Base-by-base conservation (phyloP, 2,329 filamentous ascomycete genomes). In the Talaromyces verruculosus region DNA sequence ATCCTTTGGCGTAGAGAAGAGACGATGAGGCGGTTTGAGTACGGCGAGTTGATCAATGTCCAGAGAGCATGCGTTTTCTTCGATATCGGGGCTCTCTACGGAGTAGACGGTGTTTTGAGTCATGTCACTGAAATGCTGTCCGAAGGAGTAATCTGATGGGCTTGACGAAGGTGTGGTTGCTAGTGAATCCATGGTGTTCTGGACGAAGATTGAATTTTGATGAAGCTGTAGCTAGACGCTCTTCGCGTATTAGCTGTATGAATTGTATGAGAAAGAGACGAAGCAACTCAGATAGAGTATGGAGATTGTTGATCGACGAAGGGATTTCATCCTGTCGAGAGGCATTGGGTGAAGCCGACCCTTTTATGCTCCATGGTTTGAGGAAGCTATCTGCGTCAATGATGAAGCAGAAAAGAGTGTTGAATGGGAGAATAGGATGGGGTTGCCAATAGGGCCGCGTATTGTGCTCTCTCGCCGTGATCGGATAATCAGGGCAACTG, bases 1-100 rank as follows among this genome's bases (percentile, higher is more conserved):
- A 33, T 71, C 57, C 33, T 41, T 22, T 10, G 22, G 43, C 10
- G 63, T 57, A 8, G 55, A 53, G 43, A 65, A 65, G 17, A 65
- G 41, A 7, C 45, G 53, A 45, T 55, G 55, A 10, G 64, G 58
- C 4, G 63, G 45, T 47, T 25, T 58, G 51, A 37, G 28, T 30
- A 35, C 43, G 17, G 51, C 55, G 13, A 65, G 63, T 43, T 65
- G 63, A 22, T 60, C 51, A 11, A 39, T 17, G 19, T 49, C 45
- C 8, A 60, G 41, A 22, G 63, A 47, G 39, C 51, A 64, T 11
- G 13, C 5, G 10, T 45, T 41, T 57, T 39, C 62, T 57, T 43
- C 51, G 8, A n/a, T n/a, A 17, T 22, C 10, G 3, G 37, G 22
- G 19, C n/a, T 47, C 28, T 64, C 51, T n/a, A 39, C 3, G 5